Evolutionary conservation across 2,329 filamentous ascomycete species (phyloP).

Genomic region (Hypomyces rosellus): DNA sequence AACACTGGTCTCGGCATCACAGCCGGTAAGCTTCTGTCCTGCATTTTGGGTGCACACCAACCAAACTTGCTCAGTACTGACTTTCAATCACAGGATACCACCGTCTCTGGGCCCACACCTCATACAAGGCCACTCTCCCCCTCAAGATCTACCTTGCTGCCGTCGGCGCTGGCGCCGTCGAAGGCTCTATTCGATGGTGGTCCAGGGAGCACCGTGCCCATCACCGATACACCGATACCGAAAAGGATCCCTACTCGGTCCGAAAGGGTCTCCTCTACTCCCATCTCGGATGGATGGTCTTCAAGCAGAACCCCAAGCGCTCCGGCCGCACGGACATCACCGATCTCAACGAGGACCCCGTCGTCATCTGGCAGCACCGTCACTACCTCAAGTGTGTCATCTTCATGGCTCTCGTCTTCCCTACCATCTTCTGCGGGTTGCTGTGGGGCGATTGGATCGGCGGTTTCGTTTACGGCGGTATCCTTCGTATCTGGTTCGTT

Average conservation of each 20-base stretch:
- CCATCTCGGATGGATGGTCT: constrained; percentile 78
- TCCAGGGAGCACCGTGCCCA: constrained; percentile 79
- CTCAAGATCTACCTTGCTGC: constrained; percentile 78
- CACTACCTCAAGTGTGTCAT: constrained; percentile 78
- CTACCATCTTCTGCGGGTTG: constrained; percentile 67
- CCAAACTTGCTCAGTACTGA: background rate
- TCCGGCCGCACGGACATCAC: constrained; percentile 84
- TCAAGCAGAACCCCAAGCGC: constrained; percentile 88
- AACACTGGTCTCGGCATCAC: constrained; percentile 76
- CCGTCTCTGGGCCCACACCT: constrained; percentile 79
- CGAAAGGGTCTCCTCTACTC: constrained; percentile 82
- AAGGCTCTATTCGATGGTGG: constrained; percentile 88
- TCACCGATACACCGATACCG: constrained; percentile 87
- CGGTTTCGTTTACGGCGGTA: constrained; percentile 78
- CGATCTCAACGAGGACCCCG: constrained; percentile 77
- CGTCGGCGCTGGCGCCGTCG: constrained; percentile 73
- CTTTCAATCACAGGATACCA: constrained; percentile 34
- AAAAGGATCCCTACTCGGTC: constrained; percentile 87
- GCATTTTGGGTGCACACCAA: background rate
- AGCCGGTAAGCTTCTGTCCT: constrained; percentile 50
- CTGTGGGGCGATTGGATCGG: constrained; percentile 77
- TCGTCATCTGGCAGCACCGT: constrained; percentile 83
- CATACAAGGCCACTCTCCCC: constrained; percentile 70
- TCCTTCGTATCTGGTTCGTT: constrained; percentile 82
- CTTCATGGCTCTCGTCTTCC: constrained; percentile 70